Base-by-base conservation (phyloP, 1,284 basidiomycete species). In the Phlebopus sp. region DNA sequence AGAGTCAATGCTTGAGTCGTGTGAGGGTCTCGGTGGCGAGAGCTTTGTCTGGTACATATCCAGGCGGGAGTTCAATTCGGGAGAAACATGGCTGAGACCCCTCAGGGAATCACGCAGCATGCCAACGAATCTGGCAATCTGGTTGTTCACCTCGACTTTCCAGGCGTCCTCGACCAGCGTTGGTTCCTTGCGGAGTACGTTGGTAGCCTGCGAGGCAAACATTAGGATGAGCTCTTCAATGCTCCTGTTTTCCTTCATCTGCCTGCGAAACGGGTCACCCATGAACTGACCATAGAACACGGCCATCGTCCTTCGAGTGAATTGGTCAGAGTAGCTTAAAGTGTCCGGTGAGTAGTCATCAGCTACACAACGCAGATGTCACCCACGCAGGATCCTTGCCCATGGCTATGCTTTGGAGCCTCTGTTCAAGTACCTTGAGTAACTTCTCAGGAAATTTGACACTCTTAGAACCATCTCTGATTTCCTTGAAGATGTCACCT, bases 181-280 rank as follows among this genome's bases (percentile, higher is more conserved):
- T 3, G 84, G 81, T 61, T 85, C 90, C 69, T 97, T 96, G 76
- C 85, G 86, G 48, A 96, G 75, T 5, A 90, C 81, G 18, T 81
- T 78, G 1, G 90, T 92, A 4, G 93, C 90, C 37, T 92, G 85
- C 2, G 94, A 91, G 13, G 95, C 94, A 61, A 97, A 98, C 76
- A 90, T 88, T 44, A 99, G 77, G 53, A 99, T 96, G 50, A 99
- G 83, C 56, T 97, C 94, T 69, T 99, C 97, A 45, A 98, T 90
- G 72, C 96, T 97, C 40, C 97, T 79, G 60, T 93, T 95, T 67
- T 97, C 94, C 66, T 93, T 92, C 81, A 98, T 86, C 60, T 94
- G 90, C 36, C 82, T 79, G 53, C 89, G 83, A 72, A 95, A 95
- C 27, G 74, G 77, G 42, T 90, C 86, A 51, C 91, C 84, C 62